phyloP scores from a whole-genome alignment of 1,284 basidiomycete species.

The Cutaneotrichosporon curvatum region DNA sequence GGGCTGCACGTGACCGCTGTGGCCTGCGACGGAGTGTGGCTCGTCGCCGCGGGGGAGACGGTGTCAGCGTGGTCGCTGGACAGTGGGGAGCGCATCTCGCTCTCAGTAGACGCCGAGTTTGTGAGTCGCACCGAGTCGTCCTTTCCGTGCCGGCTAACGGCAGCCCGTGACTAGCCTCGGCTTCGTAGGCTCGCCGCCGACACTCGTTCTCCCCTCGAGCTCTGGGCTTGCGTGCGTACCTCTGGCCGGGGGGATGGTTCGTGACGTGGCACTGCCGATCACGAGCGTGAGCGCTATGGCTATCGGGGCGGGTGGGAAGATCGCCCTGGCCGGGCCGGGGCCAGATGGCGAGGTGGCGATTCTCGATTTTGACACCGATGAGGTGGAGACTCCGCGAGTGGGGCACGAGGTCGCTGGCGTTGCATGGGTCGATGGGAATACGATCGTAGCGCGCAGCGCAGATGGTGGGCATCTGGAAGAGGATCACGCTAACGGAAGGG shows the following conservation, averaged over 20 bases:
- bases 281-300: constrained; percentile 10
- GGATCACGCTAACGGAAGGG: background rate
- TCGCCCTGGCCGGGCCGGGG: constrained; percentile 10
- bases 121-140: background rate
- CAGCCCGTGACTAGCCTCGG: background rate
- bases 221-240: background rate
- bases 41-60: constrained; percentile 2
- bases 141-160: background rate
- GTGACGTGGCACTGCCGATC: background rate
- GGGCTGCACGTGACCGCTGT: background rate
- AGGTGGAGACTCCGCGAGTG: background rate
- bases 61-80: constrained; percentile 1
- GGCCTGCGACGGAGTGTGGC: background rate
- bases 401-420: constrained; percentile 9
- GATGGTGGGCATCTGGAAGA: background rate
- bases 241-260: background rate
- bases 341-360: constrained; percentile 7
- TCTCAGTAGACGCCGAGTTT: background rate
- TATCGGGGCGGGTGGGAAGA: background rate
- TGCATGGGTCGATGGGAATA: constrained; percentile 16
- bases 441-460: constrained; percentile 13
- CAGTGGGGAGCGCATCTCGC: background rate
- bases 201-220: background rate
- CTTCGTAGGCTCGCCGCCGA: background rate
- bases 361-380: background rate